Percentiles rank a stretch among this genome's conserved stretches.
phyloP scores from a whole-genome alignment of 108 stramenopile species.

The Stephanodiscus minutulus region DNA sequence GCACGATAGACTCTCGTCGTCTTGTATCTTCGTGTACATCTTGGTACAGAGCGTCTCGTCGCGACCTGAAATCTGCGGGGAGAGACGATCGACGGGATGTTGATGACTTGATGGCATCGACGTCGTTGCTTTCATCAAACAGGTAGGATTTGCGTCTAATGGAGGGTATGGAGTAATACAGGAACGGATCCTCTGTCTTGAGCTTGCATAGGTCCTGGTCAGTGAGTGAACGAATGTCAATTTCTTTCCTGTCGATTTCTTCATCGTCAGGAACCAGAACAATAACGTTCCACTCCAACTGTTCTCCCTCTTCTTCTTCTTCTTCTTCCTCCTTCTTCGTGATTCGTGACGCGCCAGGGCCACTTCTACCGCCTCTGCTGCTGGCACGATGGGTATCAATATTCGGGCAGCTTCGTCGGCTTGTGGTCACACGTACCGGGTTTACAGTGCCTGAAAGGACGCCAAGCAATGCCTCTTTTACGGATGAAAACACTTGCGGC shows the following conservation, averaged over 20 bases:
- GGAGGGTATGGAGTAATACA: constrained; percentile 6
- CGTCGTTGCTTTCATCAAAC: not conserved
- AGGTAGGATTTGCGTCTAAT: constrained; percentile 2
- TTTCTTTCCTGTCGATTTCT: not conserved
- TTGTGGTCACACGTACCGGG: not conserved
- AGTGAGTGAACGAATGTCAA: not conserved
- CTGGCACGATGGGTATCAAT: not conserved
- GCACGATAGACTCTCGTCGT: not conserved
- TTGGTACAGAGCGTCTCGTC: not conserved
- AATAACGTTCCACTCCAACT: not conserved
- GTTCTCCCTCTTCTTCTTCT: not conserved
- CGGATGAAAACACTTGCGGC: constrained; percentile 4
- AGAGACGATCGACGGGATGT: not conserved
- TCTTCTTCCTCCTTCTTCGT: not conserved
- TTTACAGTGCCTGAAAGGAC: not conserved
- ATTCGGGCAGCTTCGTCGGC: not conserved
- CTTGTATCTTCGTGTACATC: not conserved
- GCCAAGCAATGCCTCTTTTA: not conserved
- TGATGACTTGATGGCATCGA: not conserved
- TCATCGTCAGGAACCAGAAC: not conserved
- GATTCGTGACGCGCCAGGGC: not conserved
- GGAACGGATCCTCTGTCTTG: constrained; percentile 5
- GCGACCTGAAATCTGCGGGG: not conserved
- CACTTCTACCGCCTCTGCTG: not conserved
- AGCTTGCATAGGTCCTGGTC: not conserved